Evolutionary conservation across 2,329 filamentous ascomycete genomes (phyloP).

Genomic region (Botrytis cinerea): DNA sequence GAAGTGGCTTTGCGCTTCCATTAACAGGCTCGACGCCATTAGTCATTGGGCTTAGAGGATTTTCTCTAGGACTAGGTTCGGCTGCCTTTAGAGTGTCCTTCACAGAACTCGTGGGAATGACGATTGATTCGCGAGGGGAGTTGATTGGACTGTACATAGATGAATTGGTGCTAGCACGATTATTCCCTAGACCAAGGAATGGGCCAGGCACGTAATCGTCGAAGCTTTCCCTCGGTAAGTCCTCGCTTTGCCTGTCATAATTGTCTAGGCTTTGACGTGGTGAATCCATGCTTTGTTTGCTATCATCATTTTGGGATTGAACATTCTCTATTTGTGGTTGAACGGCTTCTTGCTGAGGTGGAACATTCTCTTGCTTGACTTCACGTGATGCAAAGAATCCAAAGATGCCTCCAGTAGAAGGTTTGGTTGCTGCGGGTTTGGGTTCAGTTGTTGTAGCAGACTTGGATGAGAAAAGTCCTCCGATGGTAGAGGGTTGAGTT

Average conservation of each 20-base stretch:
- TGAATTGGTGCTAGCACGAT: slow-evolving; percentile 64
- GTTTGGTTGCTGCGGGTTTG: slow-evolving; percentile 1
- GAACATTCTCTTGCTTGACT: slow-evolving; percentile 38
- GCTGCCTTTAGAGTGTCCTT: background rate
- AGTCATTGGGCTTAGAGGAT: background rate
- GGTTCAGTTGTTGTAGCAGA: background rate
- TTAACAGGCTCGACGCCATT: slow-evolving; percentile 32
- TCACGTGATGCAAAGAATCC: slow-evolving; percentile 65
- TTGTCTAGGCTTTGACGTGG: slow-evolving; percentile 3
- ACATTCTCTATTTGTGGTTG: background rate
- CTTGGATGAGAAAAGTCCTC: slow-evolving; percentile 5
- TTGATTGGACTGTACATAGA: slow-evolving; percentile 75
- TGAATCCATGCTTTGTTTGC: background rate
- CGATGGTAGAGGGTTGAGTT: background rate
- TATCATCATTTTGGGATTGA: background rate
- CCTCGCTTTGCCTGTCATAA: slow-evolving; percentile 4
- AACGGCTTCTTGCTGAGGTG: slow-evolving; percentile 4
- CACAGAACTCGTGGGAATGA: background rate
- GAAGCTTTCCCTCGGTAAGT: slow-evolving; percentile 5
- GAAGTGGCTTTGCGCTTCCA: slow-evolving; percentile 36
- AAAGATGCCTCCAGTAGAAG: slow-evolving; percentile 9
- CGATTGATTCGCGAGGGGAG: slow-evolving; percentile 61
- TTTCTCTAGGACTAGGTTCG: background rate
- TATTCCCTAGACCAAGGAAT: slow-evolving; percentile 59
- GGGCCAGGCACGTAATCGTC: slow-evolving; percentile 45